Percentiles rank a stretch among this genome's conserved stretches.
Evolutionary conservation across 2,329 filamentous ascomycete species (phyloP).

Genomic region (Colletotrichum gloeosporioides): DNA sequence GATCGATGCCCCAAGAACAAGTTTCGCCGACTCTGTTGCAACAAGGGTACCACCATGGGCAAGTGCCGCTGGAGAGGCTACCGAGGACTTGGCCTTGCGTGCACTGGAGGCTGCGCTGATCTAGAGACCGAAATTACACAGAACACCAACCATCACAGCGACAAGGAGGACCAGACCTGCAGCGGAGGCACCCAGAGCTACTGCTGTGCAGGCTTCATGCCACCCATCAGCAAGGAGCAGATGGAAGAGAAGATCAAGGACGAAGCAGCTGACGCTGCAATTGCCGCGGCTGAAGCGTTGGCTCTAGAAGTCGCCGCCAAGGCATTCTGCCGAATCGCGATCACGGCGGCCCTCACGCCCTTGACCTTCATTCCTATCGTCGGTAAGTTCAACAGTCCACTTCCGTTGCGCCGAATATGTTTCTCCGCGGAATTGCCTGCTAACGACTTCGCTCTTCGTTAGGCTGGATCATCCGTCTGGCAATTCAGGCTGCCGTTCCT

Average conservation of each 20-base stretch:
- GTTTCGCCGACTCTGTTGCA: constrained; percentile 33
- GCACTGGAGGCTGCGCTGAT: constrained; percentile 28
- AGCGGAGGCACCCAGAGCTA: constrained; percentile 32
- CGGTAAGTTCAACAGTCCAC: neutral
- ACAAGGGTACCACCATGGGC: constrained; percentile 26
- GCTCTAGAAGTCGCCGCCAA: constrained; percentile 38
- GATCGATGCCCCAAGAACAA: constrained; percentile 28
- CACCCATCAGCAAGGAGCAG: constrained; percentile 23
- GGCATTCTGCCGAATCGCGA: constrained; percentile 36
- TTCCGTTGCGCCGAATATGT: neutral
- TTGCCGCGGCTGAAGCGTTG: constrained; percentile 29
- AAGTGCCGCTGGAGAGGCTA: constrained; percentile 32
- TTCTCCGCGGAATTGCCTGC: neutral
- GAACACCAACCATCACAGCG: constrained; percentile 30
- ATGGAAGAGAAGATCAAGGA: constrained; percentile 27
- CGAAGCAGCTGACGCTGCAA: constrained; percentile 28
- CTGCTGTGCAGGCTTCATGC: constrained; percentile 35
- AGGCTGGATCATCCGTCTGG: constrained; percentile 4
- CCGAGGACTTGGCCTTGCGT: constrained; percentile 33
- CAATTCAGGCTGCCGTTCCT: constrained; percentile 29
- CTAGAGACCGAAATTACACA: constrained; percentile 32
- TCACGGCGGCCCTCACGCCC: constrained; percentile 27
- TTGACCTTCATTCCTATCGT: constrained; percentile 5
- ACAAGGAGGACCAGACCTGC: constrained; percentile 34
- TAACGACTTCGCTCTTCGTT: neutral